Evolutionary conservation across 1,139 yeast species (phyloP).

Genomic region (Suhomyces ambrosiae): DNA sequence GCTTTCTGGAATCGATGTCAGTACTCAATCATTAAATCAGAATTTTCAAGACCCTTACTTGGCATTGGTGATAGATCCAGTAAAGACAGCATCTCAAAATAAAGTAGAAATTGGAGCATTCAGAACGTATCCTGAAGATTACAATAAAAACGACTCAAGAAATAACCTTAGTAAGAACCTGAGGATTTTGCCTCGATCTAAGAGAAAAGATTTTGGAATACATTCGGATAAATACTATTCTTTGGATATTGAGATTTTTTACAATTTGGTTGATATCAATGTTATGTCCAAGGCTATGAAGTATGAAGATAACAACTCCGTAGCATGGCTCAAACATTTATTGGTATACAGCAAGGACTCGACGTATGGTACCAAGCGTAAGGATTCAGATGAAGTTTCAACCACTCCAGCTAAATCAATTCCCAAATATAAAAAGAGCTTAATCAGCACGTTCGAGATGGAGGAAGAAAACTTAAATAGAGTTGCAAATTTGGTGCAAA

Average conservation of each 20-base stretch:
- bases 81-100: conserved; percentile 63
- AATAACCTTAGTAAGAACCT: conserved; percentile 14
- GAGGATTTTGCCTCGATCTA: conserved; percentile 42
- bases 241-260: conserved; percentile 65
- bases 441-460: conserved; percentile 14
- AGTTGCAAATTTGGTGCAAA: conserved; percentile 14
- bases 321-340: conserved; percentile 18
- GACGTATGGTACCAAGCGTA: conserved; percentile 1
- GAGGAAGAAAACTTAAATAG: conserved; percentile 17
- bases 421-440: conserved; percentile 9
- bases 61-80: conserved; percentile 87
- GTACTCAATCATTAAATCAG: conserved; percentile 84
- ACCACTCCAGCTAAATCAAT: background rate
- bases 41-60: conserved; percentile 88
- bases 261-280: conserved; percentile 53
- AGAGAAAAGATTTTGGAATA: conserved; percentile 65
- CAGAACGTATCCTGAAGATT: conserved; percentile 66
- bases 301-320: conserved; percentile 17
- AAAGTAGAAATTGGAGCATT: conserved; percentile 90
- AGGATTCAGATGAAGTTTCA: background rate
- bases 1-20: conserved; percentile 88
- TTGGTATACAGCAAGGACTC: conserved; percentile 4
- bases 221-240: conserved; percentile 74
- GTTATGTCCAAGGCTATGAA: conserved; percentile 24
- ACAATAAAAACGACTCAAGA: conserved; percentile 13